These are phyloP conservation scores for Diutina mesorugosa DNA, from an alignment of 1,139 yeast genomes.

Conservation along the genomic window DNA sequence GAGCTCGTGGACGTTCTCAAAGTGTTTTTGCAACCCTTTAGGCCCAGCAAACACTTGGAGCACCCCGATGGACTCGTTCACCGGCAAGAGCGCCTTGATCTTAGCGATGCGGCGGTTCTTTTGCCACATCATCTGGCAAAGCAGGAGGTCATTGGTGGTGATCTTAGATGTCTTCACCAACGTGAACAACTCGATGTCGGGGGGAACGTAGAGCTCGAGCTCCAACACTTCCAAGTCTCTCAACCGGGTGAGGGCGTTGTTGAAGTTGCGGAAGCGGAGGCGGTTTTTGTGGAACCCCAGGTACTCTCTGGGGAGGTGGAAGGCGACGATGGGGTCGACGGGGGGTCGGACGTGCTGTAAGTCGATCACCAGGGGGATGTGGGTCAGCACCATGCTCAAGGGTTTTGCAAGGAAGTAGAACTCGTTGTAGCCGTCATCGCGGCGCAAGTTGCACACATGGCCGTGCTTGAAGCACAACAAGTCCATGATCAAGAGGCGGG, in stretches of 20 bases:
- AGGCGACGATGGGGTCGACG: conserved; percentile 62
- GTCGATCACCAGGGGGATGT: conserved; percentile 65
- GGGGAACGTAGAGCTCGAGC: conserved; percentile 59
- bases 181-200: conserved; percentile 51
- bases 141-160: conserved; percentile 40
- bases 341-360: conserved; percentile 85
- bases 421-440: conserved; percentile 20
- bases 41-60: conserved; percentile 66
- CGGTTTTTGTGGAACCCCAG: conserved; percentile 61
- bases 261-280: conserved; percentile 51
- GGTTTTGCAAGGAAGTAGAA: conserved; percentile 77
- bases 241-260: conserved; percentile 64
- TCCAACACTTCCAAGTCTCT: conserved; percentile 71
- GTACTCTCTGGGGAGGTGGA: conserved; percentile 73
- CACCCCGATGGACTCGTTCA: conserved; percentile 52
- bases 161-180: conserved; percentile 39
- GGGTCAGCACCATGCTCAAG: conserved; percentile 63
- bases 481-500: conserved; percentile 63
- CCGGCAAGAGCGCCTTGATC: conserved; percentile 72
- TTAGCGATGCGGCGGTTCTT: conserved; percentile 52
- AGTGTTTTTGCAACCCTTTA: conserved; percentile 47
- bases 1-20: conserved; percentile 53
- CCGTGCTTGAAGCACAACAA: conserved; percentile 24
- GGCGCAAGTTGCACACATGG: conserved; percentile 20
- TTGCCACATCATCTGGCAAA: conserved; percentile 69